A percentile compares a stretch with the other conserved stretches of the same genome.
These are phyloP conservation scores for Ophiobolus disseminans DNA, from an alignment of 2,329 filamentous ascomycete species.

Conservation along the genomic window DNA sequence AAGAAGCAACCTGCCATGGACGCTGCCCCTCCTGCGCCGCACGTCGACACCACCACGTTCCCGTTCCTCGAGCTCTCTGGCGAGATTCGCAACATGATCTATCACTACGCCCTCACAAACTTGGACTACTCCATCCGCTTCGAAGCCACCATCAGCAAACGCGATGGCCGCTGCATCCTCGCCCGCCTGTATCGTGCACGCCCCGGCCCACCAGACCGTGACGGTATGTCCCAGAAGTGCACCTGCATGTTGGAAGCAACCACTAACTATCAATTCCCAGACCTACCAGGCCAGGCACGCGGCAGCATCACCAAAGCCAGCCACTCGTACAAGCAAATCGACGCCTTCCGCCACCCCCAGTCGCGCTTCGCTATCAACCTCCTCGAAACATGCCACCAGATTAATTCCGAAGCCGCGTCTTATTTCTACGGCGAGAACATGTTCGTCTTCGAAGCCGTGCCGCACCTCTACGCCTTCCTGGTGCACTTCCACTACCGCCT, in stretches of 20 bases:
- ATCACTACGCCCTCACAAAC: slow-evolving; percentile 10
- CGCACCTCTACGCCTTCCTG: slow-evolving; percentile 3
- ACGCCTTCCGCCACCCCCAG: not conserved
- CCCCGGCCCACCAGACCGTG: slow-evolving; percentile 2
- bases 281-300: not conserved
- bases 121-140: slow-evolving; percentile 1
- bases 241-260: too few relatives aligned
- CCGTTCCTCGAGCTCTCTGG: slow-evolving; percentile 14
- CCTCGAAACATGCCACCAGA: slow-evolving; percentile 2
- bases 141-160: not conserved
- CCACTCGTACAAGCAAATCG: not conserved
- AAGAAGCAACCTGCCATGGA: too few relatives aligned
- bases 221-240: too few relatives aligned
- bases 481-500: slow-evolving; percentile 1
- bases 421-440: slow-evolving; percentile 10
- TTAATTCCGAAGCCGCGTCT: slow-evolving; percentile 4
- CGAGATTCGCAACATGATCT: slow-evolving; percentile 16
- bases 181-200: slow-evolving; percentile 1
- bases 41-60: slow-evolving; percentile 1
- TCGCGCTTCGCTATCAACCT: not conserved
- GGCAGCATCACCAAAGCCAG: not conserved
- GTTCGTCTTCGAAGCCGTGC: slow-evolving; percentile 2
- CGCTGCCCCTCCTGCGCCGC: not conserved
- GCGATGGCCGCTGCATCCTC: not conserved
- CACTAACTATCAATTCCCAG: too few relatives aligned